A percentile compares a stretch with the other conserved stretches of the same genome.
Evolutionary conservation across 2,329 filamentous ascomycete species (phyloP).

Genomic region (Dactylonectria estremocensis): DNA sequence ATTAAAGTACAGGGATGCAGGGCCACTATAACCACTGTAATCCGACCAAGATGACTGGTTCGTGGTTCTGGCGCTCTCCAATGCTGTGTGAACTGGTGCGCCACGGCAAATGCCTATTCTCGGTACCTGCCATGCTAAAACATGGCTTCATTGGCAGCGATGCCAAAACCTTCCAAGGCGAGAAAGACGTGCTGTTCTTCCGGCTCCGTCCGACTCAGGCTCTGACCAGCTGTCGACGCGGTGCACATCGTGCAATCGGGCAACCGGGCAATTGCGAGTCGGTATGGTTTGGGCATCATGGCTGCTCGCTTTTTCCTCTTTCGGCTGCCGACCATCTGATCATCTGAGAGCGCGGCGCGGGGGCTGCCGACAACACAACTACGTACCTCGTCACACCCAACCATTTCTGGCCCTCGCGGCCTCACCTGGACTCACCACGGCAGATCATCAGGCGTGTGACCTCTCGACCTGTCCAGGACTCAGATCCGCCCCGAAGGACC

Average conservation of each 20-base stretch:
- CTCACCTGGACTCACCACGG: background rate
- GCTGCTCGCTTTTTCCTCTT: background rate
- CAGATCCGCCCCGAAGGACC: conserved; percentile 1
- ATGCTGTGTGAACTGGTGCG: background rate
- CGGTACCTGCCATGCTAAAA: background rate
- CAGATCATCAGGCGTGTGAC: conserved; percentile 23
- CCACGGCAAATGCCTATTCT: background rate
- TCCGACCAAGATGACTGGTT: conserved; percentile 5
- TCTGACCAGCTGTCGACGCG: conserved; percentile 8
- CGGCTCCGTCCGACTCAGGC: conserved; percentile 7
- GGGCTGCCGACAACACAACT: conserved; percentile 21
- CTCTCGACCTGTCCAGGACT: conserved; percentile 11
- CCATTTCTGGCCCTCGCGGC: background rate
- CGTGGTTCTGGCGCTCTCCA: background rate
- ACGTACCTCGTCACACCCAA: conserved; percentile 5
- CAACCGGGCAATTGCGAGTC: background rate
- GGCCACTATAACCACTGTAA: background rate
- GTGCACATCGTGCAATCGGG: background rate
- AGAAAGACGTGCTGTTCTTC: background rate
- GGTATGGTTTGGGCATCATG: conserved; percentile 10
- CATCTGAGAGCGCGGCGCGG: conserved; percentile 10
- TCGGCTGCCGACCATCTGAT: conserved; percentile 27
- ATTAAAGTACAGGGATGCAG: background rate
- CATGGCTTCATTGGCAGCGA: too few species aligned
- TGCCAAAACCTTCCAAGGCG: too few species aligned